These are phyloP conservation scores for Paecilomyces fulvus DNA, from an alignment of 2,329 filamentous ascomycete species.

Conservation along the genomic window DNA sequence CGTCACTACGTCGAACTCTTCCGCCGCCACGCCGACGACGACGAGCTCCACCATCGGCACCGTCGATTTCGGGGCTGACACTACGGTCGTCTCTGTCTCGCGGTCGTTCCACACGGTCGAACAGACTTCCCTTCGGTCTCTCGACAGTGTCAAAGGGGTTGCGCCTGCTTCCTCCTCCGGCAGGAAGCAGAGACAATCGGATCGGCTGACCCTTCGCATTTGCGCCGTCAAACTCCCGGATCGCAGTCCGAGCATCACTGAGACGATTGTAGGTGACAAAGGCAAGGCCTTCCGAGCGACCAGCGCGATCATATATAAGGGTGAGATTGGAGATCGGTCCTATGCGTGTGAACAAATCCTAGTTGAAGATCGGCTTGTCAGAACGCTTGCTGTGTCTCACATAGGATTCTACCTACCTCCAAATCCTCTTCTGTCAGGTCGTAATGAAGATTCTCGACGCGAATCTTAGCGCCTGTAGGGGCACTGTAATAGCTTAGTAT, in stretches of 20 bases:
- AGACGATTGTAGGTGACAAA: conserved; percentile 69
- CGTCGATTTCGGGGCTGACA: conserved; percentile 32
- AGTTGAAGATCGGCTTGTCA: background rate
- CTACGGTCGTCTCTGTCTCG: conserved; percentile 32
- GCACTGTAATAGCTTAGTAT: conserved; percentile 34
- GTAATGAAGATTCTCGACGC: conserved; percentile 86
- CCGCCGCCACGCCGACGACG: conserved; percentile 33
- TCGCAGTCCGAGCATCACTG: conserved; percentile 64
- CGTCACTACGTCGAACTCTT: conserved; percentile 46
- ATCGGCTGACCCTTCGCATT: conserved; percentile 89
- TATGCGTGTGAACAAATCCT: conserved; percentile 76
- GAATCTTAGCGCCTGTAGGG: conserved; percentile 58
- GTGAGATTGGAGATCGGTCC: conserved; percentile 62
- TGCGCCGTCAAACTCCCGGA: conserved; percentile 76
- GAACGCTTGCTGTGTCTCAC: background rate
- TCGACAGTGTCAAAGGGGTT: conserved; percentile 45
- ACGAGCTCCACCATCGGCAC: conserved; percentile 21
- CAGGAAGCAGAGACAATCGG: conserved; percentile 58
- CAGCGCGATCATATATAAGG: conserved; percentile 76
- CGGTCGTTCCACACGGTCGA: conserved; percentile 50
- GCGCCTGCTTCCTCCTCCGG: conserved; percentile 24
- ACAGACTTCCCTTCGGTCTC: conserved; percentile 53
- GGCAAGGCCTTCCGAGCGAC: conserved; percentile 76
- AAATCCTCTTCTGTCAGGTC: conserved; percentile 80
- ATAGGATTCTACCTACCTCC: conserved; percentile 46